Evolutionary conservation across 2,329 filamentous ascomycete species (phyloP).

Genomic region (Niveomyces coronatus): DNA sequence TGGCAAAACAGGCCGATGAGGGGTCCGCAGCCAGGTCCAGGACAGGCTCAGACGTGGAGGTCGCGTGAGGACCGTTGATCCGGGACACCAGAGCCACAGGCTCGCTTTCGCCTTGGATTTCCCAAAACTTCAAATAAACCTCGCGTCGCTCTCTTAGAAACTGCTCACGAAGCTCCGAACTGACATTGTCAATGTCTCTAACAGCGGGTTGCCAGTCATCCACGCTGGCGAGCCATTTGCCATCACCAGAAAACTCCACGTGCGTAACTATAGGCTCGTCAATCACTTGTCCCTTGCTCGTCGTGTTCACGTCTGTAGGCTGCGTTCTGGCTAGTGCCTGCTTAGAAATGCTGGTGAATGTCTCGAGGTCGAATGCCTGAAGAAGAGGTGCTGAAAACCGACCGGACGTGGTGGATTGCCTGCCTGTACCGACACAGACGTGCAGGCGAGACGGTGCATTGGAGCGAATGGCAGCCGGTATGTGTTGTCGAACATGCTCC

Average conservation of each 20-base stretch:
- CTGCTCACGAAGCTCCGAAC: constrained; percentile 27
- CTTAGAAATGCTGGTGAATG: constrained; percentile 66
- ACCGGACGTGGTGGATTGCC: constrained; percentile 44
- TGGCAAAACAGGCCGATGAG: constrained; percentile 62
- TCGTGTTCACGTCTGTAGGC: constrained; percentile 68
- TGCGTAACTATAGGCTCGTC: constrained; percentile 68
- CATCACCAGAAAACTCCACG: constrained; percentile 67
- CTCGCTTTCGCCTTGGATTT: constrained; percentile 45
- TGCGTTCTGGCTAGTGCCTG: constrained; percentile 87
- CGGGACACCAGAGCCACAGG: constrained; percentile 69
- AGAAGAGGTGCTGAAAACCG: constrained; percentile 48
- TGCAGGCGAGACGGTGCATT: constrained; percentile 52
- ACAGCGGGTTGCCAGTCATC: constrained; percentile 79
- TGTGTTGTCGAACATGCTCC: constrained; percentile 34
- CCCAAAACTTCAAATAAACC: constrained; percentile 86
- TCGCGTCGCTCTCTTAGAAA: constrained; percentile 51
- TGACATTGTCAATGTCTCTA: constrained; percentile 49
- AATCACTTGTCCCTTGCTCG: constrained; percentile 59
- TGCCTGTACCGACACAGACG: constrained; percentile 54
- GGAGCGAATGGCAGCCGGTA: constrained; percentile 55
- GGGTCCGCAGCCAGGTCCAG: constrained; percentile 67
- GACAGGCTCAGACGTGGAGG: constrained; percentile 45
- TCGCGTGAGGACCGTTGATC: constrained; percentile 71
- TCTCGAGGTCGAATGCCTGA: constrained; percentile 79
- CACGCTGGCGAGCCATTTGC: constrained; percentile 81